Base-by-base conservation (phyloP, 83 land plant species). In the Picea engelmannii region DNA sequence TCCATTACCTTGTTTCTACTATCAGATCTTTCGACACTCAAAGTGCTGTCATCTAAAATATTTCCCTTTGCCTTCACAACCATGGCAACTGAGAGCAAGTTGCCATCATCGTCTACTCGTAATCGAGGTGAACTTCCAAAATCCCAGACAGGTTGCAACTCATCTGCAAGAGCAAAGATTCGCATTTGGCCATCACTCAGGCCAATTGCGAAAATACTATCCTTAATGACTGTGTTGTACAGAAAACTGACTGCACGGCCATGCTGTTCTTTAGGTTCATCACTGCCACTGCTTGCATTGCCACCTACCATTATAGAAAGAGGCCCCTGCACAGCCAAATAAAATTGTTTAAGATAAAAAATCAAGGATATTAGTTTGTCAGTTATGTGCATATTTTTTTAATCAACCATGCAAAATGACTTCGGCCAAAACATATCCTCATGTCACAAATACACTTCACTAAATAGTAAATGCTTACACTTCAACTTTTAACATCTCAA, bases 81-180 rank as follows among this genome's bases (percentile, higher is more conserved):
- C 99, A 97, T 97, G 60, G 95, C 98, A 67, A 92, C 84, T 47
- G 95, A 90, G 52, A 86, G 71, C 6, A 97, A 73, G 74, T 61
- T 84, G 27, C 92, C 91, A 78, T 80, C 63, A 9, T 91, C 85
- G 84, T 94, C 94, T 82, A 95, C 84, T 66, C 81, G 83, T 64
- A 97, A 79, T 59, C 90, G 95, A 25, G 98, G 97, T 63, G 92
- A 81, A 24, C 69, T 85, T 23, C 85, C 89, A 27, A 75, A 44
- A 47, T 74, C 90, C 99, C 99, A 95, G 63, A 91, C 81, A 38
- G 99, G 98, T 80, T 94, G 98, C 58, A 97, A 76, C 82, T 97
- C 99, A 91, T 97, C 99, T 73, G 98, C 97, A 73, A 97, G 81
- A 18, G 97, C 98, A 87, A 94, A 95, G 70, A 97, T 83, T 70